Percentiles rank a stretch among this genome's conserved stretches.
These are phyloP conservation scores for Hygrophoropsis aurantiaca DNA, from an alignment of 768 basidiomycete species.

Conservation along the genomic window DNA sequence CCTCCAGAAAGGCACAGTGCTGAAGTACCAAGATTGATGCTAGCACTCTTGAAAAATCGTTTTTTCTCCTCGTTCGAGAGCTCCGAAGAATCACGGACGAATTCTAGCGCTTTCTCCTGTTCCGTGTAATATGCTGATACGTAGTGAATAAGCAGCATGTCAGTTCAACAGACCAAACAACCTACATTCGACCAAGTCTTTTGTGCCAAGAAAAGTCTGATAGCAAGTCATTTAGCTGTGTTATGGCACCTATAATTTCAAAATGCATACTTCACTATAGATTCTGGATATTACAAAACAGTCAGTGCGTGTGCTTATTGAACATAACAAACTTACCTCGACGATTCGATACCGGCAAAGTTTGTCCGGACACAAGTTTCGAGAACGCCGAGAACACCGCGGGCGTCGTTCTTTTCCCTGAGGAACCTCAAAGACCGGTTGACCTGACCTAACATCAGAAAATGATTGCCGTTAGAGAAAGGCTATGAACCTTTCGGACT, in stretches of 20 bases:
- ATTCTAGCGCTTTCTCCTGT: constrained; percentile 72
- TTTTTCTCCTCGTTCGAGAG: constrained; percentile 86
- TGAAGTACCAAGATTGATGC: constrained; percentile 87
- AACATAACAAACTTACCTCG: constrained; percentile 45
- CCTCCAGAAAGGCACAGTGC: constrained; percentile 97
- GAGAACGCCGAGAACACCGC: constrained; percentile 85
- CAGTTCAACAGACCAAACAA: constrained; percentile 5
- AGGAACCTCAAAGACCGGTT: constrained; percentile 68
- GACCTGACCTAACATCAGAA: constrained; percentile 45
- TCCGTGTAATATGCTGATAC: constrained; percentile 76
- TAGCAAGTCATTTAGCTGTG: background rate
- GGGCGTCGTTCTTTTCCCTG: constrained; percentile 75
- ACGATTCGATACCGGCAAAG: constrained; percentile 90
- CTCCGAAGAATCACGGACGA: constrained; percentile 70
- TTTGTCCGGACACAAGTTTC: constrained; percentile 90
- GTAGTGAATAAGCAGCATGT: background rate
- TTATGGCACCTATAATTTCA: background rate
- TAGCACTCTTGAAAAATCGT: constrained; percentile 86
- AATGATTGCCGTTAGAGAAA: background rate
- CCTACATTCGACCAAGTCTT: constrained; percentile 83
- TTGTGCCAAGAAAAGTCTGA: constrained; percentile 91
- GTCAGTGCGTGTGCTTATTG: constrained; percentile 5
- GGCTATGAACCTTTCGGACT: constrained; percentile 61
- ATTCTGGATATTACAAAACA: constrained; percentile 45
- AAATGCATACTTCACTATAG: constrained; percentile 72